phyloP scores from a whole-genome alignment of 1,284 basidiomycete genomes.

The Ustilago vetiveriae region DNA sequence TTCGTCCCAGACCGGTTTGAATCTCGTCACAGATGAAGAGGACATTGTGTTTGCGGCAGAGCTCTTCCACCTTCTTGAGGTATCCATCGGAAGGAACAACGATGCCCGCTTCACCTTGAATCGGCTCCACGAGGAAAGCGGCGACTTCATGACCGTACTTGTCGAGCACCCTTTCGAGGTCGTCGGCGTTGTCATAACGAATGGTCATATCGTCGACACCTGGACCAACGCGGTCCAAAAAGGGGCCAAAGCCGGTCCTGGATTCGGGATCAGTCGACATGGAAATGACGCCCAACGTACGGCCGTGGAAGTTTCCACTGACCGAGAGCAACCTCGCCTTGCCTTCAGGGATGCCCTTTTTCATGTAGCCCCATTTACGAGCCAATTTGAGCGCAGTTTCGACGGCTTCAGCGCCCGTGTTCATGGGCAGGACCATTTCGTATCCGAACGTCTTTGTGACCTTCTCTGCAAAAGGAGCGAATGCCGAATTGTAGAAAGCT shows the following conservation, averaged over 20 bases:
- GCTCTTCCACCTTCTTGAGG: conserved; percentile 77
- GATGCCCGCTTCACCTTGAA: conserved; percentile 97
- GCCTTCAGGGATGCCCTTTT: conserved; percentile 83
- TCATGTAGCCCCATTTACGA: conserved; percentile 67
- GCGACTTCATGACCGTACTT: conserved; percentile 84
- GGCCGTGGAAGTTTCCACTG: conserved; percentile 93
- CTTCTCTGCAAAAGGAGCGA: conserved; percentile 87
- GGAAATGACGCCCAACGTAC: conserved; percentile 88
- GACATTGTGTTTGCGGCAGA: conserved; percentile 94
- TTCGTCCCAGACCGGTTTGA: conserved; percentile 74
- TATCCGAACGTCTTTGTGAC: conserved; percentile 76
- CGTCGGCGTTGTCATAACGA: conserved; percentile 70
- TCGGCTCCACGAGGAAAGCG: conserved; percentile 94
- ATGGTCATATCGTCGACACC: conserved; percentile 60
- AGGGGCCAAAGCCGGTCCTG: conserved; percentile 88
- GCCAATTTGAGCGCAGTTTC: conserved; percentile 75
- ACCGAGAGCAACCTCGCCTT: conserved; percentile 88
- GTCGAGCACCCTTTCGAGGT: conserved; percentile 83
- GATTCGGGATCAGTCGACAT: conserved; percentile 97
- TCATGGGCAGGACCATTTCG: conserved; percentile 96
- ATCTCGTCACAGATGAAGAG: conserved; percentile 97
- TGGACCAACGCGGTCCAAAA: conserved; percentile 85
- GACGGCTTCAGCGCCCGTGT: conserved; percentile 97
- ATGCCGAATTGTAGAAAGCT: conserved; percentile 93
- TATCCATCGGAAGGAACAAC: conserved; percentile 92